A percentile compares a stretch with the other conserved stretches of the same genome.
These are phyloP conservation scores for Aristolochia contorta DNA, from an alignment of 164 flowering plant genomes.

Conservation along the genomic window DNA sequence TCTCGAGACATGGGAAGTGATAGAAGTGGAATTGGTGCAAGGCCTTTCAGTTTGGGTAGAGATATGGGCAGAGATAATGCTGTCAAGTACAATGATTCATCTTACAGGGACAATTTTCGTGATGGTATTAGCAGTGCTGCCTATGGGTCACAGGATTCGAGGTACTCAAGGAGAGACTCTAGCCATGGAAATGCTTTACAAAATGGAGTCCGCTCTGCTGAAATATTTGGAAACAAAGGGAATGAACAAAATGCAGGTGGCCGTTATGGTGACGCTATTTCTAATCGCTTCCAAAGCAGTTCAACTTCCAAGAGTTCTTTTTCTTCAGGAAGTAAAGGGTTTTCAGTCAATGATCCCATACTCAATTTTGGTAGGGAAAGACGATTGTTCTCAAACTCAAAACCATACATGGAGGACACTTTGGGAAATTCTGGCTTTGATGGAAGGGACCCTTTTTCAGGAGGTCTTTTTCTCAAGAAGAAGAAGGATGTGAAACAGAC, in stretches of 20 bases:
- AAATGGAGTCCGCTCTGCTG: conserved; percentile 32
- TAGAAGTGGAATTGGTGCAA: conserved; percentile 25
- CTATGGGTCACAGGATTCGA: conserved; percentile 16
- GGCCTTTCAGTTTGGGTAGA: conserved; percentile 23
- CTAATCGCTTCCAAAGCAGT: conserved; percentile 32
- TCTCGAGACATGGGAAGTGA: conserved; percentile 26
- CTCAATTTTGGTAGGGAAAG: conserved; percentile 58
- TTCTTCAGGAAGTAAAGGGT: conserved; percentile 35
- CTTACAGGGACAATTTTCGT: conserved; percentile 11
- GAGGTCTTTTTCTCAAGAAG: conserved; percentile 50
- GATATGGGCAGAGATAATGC: conserved; percentile 31
- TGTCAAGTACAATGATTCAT: conserved; percentile 23
- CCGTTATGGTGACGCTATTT: conserved; percentile 26
- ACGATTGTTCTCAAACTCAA: conserved; percentile 37
- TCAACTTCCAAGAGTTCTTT: conserved; percentile 33
- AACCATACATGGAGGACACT: conserved; percentile 51
- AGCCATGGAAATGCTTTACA: conserved; percentile 38
- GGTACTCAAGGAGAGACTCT: conserved; percentile 35
- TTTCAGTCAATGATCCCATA: conserved; percentile 35
- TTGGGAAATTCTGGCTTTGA: conserved; percentile 45
- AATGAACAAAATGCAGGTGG: conserved; percentile 30
- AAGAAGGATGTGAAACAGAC: conserved; percentile 66
- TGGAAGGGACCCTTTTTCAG: conserved; percentile 57
- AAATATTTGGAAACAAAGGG: conserved; percentile 30
- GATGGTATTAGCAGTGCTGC: conserved; percentile 18